These are phyloP conservation scores for Ascobolus immersus DNA, from an alignment of 495 filamentous ascomycete species.

Conservation along the genomic window DNA sequence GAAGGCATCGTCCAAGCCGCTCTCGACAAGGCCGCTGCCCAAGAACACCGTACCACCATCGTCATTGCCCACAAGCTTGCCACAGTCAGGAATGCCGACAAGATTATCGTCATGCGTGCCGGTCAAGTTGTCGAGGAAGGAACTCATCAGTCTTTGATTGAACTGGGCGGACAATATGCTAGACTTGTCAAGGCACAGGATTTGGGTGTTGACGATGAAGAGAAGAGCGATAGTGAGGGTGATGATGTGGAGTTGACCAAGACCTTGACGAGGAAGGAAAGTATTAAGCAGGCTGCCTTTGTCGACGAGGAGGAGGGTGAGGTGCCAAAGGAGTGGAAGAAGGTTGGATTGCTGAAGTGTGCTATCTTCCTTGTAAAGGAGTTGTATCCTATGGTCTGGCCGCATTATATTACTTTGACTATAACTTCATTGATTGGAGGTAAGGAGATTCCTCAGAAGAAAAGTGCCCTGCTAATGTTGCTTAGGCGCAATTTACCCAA, in stretches of 20 bases:
- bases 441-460: not conserved
- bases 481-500: constrained; percentile 16
- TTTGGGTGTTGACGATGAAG: not conserved
- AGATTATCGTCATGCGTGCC: constrained; percentile 49
- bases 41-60: constrained; percentile 47
- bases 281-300: constrained; percentile 1
- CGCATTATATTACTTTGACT: constrained; percentile 6
- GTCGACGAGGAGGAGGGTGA: constrained; percentile 8
- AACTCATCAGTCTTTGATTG: constrained; percentile 35
- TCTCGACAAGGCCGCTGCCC: constrained; percentile 35
- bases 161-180: constrained; percentile 27
- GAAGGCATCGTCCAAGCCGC: constrained; percentile 46
- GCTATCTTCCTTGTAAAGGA: constrained; percentile 9
- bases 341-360: constrained; percentile 7
- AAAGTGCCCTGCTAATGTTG: constrained; percentile 4
- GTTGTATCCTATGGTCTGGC: constrained; percentile 7
- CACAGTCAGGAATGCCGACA: constrained; percentile 50
- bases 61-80: constrained; percentile 55
- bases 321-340: constrained; percentile 1
- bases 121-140: constrained; percentile 41
- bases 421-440: constrained; percentile 7
- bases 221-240: not conserved
- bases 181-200: constrained; percentile 26
- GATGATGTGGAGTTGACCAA: constrained; percentile 4
- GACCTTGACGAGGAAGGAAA: constrained; percentile 11